phyloP scores from a whole-genome alignment of 805 yeast genomes.

The Wickerhamiella parazyma region DNA sequence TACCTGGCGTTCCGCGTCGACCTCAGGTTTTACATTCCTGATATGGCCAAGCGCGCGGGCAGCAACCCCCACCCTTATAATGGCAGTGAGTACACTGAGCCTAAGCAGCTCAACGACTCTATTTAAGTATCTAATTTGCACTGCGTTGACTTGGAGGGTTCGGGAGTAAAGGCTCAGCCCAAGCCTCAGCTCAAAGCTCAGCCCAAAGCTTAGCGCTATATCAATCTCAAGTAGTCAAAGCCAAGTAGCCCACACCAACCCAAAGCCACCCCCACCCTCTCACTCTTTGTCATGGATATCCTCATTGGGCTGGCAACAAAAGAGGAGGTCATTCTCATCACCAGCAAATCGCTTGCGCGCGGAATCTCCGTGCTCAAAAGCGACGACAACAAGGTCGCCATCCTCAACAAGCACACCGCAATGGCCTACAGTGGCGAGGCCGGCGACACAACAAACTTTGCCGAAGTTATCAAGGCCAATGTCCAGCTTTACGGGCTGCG shows the following conservation, averaged over 20 bases:
- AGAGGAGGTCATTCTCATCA: slow-evolving; percentile 74
- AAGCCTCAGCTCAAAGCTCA: no score
- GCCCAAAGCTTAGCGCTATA: no score
- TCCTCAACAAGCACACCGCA: slow-evolving; percentile 58
- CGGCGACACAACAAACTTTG: slow-evolving; percentile 92
- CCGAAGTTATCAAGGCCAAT: slow-evolving; percentile 88
- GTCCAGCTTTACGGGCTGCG: slow-evolving; percentile 78
- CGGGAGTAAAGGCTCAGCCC: no score
- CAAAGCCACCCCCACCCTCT: background rate
- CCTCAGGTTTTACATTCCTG: slow-evolving; percentile 70
- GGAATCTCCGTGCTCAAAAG: slow-evolving; percentile 73
- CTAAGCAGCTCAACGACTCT: slow-evolving; percentile 12
- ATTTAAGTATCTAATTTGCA: background rate
- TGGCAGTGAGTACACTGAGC: slow-evolving; percentile 13
- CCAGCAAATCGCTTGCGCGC: slow-evolving; percentile 89
- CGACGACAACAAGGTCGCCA: slow-evolving; percentile 67
- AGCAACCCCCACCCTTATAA: slow-evolving; percentile 11
- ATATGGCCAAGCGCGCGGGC: slow-evolving; percentile 21
- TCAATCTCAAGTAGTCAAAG: no score
- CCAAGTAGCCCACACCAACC: background rate
- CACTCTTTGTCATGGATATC: slow-evolving; percentile 54
- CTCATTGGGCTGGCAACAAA: slow-evolving; percentile 71
- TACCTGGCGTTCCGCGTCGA: slow-evolving; percentile 57
- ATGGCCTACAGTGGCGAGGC: slow-evolving; percentile 92
- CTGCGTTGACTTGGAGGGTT: no score